A percentile compares a stretch with the other conserved stretches of the same genome.
Evolutionary conservation across 306 rosid species (phyloP).

Genomic region (Casuarina cunninghamiana): DNA sequence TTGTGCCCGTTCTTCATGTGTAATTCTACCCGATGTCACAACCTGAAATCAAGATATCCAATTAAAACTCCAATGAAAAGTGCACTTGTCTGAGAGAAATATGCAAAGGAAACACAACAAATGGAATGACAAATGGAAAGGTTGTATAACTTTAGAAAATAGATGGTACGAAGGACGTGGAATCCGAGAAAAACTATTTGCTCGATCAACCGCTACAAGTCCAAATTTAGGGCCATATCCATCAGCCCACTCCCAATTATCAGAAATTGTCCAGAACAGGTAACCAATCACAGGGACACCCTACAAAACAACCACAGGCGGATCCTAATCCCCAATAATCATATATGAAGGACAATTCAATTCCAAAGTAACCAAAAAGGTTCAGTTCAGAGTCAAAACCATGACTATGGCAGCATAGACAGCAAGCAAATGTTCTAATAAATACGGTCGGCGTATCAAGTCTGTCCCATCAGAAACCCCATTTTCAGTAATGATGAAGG

Average conservation of each 20-base stretch:
- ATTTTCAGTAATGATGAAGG: constrained; percentile 83
- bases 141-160: constrained; percentile 62
- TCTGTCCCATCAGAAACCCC: constrained; percentile 92
- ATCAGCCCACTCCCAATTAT: constrained; percentile 99
- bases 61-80: constrained; percentile 21
- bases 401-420: constrained; percentile 69
- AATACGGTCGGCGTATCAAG: constrained; percentile 84
- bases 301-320: constrained; percentile 43
- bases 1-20: constrained; percentile 57
- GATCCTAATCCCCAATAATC: constrained; percentile 18
- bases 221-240: constrained; percentile 99
- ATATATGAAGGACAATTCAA: constrained; percentile 16
- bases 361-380: constrained; percentile 7
- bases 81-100: constrained; percentile 22
- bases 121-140: constrained; percentile 17
- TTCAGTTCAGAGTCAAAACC: constrained; percentile 49
- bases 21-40: constrained; percentile 64
- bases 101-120: constrained; percentile 16
- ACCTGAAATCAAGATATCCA: constrained; percentile 53
- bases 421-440: constrained; percentile 88
- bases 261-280: constrained; percentile 93
- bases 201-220: constrained; percentile 92
- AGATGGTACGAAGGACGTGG: constrained; percentile 92
- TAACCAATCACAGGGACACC: constrained; percentile 71
- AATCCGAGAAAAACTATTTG: constrained; percentile 61